These are phyloP conservation scores for Rosa lucieae DNA, from an alignment of 306 rosid species.

Conservation along the genomic window DNA sequence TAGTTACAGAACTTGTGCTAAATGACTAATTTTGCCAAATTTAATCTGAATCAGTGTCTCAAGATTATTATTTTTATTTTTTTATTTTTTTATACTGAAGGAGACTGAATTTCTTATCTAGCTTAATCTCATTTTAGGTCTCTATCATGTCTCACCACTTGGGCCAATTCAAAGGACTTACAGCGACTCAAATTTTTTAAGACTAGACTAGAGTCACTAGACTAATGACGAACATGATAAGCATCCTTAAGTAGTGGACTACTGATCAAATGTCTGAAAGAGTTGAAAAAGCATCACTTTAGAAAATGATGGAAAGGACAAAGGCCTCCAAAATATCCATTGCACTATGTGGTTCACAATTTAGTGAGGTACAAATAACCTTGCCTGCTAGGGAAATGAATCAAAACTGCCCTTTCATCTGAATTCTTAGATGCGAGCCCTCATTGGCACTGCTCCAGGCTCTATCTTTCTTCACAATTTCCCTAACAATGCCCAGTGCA, in stretches of 20 bases:
- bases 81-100: too few species aligned
- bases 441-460: conserved; percentile 26
- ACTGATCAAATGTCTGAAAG: background rate
- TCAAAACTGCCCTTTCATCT: background rate
- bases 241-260: background rate
- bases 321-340: conserved; percentile 7
- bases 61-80: too few species aligned
- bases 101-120: too few species aligned
- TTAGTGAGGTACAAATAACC: background rate
- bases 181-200: too few species aligned
- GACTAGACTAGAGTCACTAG: too few species aligned
- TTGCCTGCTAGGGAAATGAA: background rate
- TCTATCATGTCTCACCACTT: too few species aligned
- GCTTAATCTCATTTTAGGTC: too few species aligned
- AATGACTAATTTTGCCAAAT: too few species aligned
- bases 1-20: too few species aligned
- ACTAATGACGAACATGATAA: background rate
- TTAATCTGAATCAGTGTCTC: too few species aligned
- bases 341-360: background rate
- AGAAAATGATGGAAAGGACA: background rate
- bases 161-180: too few species aligned
- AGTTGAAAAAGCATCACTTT: background rate
- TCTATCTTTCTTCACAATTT: conserved; percentile 28
- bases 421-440: conserved; percentile 39
- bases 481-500: conserved; percentile 23